phyloP scores from a whole-genome alignment of 441 rosid species.

The Syzygium syzygioides region DNA sequence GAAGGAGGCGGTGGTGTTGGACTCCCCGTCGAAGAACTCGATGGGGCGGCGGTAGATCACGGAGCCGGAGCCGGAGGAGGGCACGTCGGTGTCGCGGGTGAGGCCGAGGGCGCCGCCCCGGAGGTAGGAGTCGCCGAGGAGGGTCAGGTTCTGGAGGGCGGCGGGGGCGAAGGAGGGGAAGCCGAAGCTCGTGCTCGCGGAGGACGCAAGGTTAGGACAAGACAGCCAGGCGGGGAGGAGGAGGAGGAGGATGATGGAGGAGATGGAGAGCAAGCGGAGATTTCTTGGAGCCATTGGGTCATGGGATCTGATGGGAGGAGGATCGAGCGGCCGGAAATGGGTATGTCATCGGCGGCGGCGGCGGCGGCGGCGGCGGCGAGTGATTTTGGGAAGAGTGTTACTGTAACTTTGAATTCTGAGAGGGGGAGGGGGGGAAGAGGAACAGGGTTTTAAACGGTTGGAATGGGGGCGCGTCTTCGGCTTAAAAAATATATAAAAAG shows the following conservation, averaged over 20 bases:
- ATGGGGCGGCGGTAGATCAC: constrained; percentile 61
- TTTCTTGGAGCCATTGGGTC: constrained; percentile 39
- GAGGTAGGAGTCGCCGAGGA: constrained; percentile 88
- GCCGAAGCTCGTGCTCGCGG: constrained; percentile 29
- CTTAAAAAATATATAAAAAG: not conserved
- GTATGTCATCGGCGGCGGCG: not conserved
- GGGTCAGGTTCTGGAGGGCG: constrained; percentile 65
- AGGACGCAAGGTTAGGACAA: constrained; percentile 5
- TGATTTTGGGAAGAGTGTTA: not conserved
- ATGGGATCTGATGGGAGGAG: not conserved
- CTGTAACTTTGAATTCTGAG: constrained; percentile 3
- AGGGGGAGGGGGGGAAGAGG: not conserved
- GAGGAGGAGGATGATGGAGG: constrained; percentile 17
- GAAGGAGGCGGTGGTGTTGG: constrained; percentile 77
- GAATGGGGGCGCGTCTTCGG: constrained; percentile 17
- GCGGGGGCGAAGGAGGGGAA: constrained; percentile 45
- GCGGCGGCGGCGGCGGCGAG: not conserved
- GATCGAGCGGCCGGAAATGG: not conserved
- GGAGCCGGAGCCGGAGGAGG: constrained; percentile 78
- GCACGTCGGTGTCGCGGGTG: constrained; percentile 70
- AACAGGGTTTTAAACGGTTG: constrained; percentile 49
- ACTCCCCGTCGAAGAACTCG: constrained; percentile 53
- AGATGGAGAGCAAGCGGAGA: constrained; percentile 24
- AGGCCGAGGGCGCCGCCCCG: constrained; percentile 72
- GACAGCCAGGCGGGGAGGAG: constrained; percentile 1